Percentiles rank a stretch among this genome's conserved stretches.
Conservation (phyloP, 768 basidiomycete genomes). For the Mycena amicta region DNA sequence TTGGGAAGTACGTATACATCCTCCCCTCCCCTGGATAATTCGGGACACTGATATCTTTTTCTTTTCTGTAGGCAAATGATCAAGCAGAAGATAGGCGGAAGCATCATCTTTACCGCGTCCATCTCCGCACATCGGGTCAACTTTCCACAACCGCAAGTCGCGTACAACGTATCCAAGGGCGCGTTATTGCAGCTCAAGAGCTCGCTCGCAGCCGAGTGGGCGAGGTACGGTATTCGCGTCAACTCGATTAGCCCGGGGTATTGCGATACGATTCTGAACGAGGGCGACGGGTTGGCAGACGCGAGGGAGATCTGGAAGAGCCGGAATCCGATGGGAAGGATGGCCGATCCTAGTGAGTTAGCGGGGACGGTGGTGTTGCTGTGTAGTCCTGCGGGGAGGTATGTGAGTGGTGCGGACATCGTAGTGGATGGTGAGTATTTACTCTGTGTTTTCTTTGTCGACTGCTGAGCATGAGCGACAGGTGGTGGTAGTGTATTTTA, state of each 20-base stretch:
- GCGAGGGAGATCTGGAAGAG: constrained; percentile 39
- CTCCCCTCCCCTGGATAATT: too few relatives aligned
- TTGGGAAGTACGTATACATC: constrained; percentile 38
- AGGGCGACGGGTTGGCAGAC: constrained; percentile 33
- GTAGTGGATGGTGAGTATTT: constrained; percentile 40
- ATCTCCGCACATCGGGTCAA: constrained; percentile 45
- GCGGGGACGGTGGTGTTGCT: constrained; percentile 42
- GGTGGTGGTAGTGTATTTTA: background rate
- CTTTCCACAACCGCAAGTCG: constrained; percentile 44
- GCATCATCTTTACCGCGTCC: constrained; percentile 45
- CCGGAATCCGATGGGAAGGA: constrained; percentile 45
- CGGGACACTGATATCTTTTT: too few relatives aligned
- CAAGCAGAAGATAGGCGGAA: constrained; percentile 40
- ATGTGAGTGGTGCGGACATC: constrained; percentile 47
- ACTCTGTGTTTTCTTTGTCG: background rate
- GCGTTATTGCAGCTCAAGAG: constrained; percentile 40
- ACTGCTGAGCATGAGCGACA: background rate
- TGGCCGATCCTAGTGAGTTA: constrained; percentile 45
- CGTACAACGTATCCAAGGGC: constrained; percentile 47
- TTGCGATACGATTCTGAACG: constrained; percentile 46
- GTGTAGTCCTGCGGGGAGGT: constrained; percentile 44
- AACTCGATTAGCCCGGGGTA: constrained; percentile 48
- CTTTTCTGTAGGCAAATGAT: constrained; percentile 40
- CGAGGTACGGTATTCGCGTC: constrained; percentile 41
- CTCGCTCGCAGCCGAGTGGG: constrained; percentile 47